Evolutionary conservation across 2,329 filamentous ascomycete genomes (phyloP).

Genomic region (Aspergillus nomiae): DNA sequence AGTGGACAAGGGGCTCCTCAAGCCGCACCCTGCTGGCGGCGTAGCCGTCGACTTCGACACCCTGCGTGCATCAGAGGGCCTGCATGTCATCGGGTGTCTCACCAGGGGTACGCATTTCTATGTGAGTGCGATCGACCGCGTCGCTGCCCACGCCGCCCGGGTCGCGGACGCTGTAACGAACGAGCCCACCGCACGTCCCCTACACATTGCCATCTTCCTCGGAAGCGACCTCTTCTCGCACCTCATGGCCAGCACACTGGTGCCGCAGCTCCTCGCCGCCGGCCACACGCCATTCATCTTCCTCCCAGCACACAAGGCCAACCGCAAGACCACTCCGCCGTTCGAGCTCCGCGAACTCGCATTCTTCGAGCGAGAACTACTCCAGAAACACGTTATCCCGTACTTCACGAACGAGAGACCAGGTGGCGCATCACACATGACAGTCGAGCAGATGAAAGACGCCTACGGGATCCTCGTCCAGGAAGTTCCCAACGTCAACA

Average conservation of each 20-base stretch:
- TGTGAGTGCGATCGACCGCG: slow-evolving; percentile 13
- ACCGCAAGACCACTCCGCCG: neutral
- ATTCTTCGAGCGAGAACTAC: slow-evolving; percentile 10
- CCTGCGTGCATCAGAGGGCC: slow-evolving; percentile 6
- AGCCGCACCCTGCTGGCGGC: slow-evolving; percentile 9
- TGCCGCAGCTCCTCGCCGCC: slow-evolving; percentile 10
- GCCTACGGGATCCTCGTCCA: slow-evolving; percentile 10
- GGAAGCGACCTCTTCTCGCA: slow-evolving; percentile 11
- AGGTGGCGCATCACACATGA: neutral
- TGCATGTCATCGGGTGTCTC: slow-evolving; percentile 11
- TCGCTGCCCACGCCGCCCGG: slow-evolving; percentile 11
- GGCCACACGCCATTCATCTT: slow-evolving; percentile 16
- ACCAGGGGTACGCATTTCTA: slow-evolving; percentile 15
- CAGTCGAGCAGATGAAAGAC: slow-evolving; percentile 3
- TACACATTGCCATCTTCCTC: slow-evolving; percentile 13
- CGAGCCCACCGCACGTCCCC: slow-evolving; percentile 5
- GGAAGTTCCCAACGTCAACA: neutral
- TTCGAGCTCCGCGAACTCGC: slow-evolving; percentile 7
- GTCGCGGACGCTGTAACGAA: slow-evolving; percentile 11
- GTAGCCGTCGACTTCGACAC: slow-evolving; percentile 13
- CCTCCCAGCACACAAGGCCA: slow-evolving; percentile 1
- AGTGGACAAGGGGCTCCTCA: slow-evolving; percentile 7
- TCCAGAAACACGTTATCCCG: slow-evolving; percentile 7
- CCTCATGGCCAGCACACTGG: slow-evolving; percentile 9
- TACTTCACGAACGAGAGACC: neutral